phyloP scores from a whole-genome alignment of 2,329 filamentous ascomycete genomes.

The Podosphaera fusca region DNA sequence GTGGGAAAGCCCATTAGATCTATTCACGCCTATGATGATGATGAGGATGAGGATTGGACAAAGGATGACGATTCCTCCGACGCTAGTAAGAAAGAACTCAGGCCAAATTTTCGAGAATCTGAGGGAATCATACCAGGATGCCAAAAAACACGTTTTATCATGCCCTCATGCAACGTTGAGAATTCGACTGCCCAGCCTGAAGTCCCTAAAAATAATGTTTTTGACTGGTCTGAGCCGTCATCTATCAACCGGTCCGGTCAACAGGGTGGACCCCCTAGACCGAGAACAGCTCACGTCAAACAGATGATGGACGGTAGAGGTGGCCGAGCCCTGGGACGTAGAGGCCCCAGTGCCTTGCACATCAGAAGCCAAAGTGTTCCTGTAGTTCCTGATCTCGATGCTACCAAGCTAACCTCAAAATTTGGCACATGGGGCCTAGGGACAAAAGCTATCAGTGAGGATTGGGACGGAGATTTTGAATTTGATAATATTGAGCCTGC shows the following conservation, averaged over 20 bases:
- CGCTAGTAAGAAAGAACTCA: slow-evolving; percentile 34
- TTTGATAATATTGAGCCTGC: slow-evolving; percentile 24
- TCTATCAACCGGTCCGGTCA: slow-evolving; percentile 35
- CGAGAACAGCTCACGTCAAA: slow-evolving; percentile 55
- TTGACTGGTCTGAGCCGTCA: slow-evolving; percentile 54
- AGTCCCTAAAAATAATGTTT: slow-evolving; percentile 42
- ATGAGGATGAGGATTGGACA: slow-evolving; percentile 41
- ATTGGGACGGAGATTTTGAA: slow-evolving; percentile 81
- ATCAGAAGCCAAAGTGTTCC: slow-evolving; percentile 66
- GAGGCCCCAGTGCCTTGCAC: slow-evolving; percentile 41
- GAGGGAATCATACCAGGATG: slow-evolving; percentile 28
- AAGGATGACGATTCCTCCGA: slow-evolving; percentile 27
- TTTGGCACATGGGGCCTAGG: slow-evolving; percentile 66
- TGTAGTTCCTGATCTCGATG: slow-evolving; percentile 36
- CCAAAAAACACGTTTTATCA: slow-evolving; percentile 28
- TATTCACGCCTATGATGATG: slow-evolving; percentile 25
- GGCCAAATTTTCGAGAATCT: slow-evolving; percentile 29
- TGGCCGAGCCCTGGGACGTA: slow-evolving; percentile 42
- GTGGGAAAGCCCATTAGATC: too few species aligned
- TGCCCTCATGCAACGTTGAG: slow-evolving; percentile 14
- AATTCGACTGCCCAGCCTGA: slow-evolving; percentile 17
- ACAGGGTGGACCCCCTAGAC: slow-evolving; percentile 35
- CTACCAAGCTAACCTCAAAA: slow-evolving; percentile 34
- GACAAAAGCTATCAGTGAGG: slow-evolving; percentile 60
- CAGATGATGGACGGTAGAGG: slow-evolving; percentile 48